These are phyloP conservation scores for Phytophthora palmivora DNA, from an alignment of 352 stramenopile species.

Conservation along the genomic window DNA sequence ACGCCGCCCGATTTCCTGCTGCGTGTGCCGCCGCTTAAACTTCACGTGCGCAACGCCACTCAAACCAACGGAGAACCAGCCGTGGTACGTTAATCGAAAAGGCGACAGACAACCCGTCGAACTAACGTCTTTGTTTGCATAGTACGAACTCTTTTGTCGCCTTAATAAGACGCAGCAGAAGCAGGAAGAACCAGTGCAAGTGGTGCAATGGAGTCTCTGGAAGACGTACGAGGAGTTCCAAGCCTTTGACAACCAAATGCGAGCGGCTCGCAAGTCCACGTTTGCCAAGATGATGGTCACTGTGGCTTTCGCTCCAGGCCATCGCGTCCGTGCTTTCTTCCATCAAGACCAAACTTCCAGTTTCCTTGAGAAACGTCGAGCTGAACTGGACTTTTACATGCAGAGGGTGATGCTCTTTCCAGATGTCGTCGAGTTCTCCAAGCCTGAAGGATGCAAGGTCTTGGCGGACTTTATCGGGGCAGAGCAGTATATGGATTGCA, in stretches of 20 bases:
- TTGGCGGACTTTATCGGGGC: conserved; percentile 74
- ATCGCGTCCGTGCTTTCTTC: conserved; percentile 79
- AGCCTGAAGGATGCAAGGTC: conserved; percentile 56
- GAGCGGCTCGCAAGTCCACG: conserved; percentile 45
- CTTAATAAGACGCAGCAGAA: conserved; percentile 50
- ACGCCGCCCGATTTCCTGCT: conserved; percentile 53
- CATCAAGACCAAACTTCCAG: conserved; percentile 69
- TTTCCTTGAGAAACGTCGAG: conserved; percentile 80
- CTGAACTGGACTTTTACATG: conserved; percentile 86
- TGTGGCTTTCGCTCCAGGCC: conserved; percentile 71
- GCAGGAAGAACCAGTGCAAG: conserved; percentile 40
- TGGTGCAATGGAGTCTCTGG: conserved; percentile 79
- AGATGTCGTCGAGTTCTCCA: conserved; percentile 67
- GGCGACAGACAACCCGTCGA: conserved; percentile 2
- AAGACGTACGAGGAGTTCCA: conserved; percentile 87
- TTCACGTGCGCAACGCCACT: conserved; percentile 67
- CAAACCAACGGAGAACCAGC: conserved; percentile 59
- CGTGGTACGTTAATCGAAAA: conserved; percentile 49
- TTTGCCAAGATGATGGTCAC: conserved; percentile 89
- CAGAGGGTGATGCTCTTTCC: conserved; percentile 85
- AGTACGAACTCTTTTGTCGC: conserved; percentile 70
- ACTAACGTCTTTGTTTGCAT: background rate
- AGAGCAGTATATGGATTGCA: conserved; percentile 54
- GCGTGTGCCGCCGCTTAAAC: conserved; percentile 59
- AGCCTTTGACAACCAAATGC: conserved; percentile 71